These are phyloP conservation scores for Elaphomyces granulatus DNA, from an alignment of 495 filamentous ascomycete genomes.

Conservation along the genomic window DNA sequence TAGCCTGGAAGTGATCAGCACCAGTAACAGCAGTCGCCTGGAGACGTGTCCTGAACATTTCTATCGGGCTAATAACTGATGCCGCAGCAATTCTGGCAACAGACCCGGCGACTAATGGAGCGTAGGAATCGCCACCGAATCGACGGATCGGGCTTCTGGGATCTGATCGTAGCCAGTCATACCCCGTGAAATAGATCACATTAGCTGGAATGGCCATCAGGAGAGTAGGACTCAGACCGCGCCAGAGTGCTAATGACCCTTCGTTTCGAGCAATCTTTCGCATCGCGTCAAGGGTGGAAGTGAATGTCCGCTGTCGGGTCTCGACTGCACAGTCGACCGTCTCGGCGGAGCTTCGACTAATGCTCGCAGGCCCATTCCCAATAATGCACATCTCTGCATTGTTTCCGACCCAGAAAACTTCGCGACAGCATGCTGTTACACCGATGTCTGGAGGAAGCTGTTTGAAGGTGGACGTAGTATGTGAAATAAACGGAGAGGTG, in stretches of 20 bases:
- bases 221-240: constrained; percentile 80
- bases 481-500: constrained; percentile 27
- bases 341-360: constrained; percentile 19
- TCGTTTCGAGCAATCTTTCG: constrained; percentile 95
- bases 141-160: constrained; percentile 50
- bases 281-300: constrained; percentile 80
- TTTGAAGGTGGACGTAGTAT: constrained; percentile 43
- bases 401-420: constrained; percentile 93
- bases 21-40: constrained; percentile 52
- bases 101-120: constrained; percentile 67
- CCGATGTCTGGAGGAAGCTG: constrained; percentile 63
- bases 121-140: constrained; percentile 46
- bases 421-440: constrained; percentile 87
- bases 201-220: constrained; percentile 91
- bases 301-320: constrained; percentile 65
- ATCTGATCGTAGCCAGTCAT: constrained; percentile 77
- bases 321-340: constrained; percentile 69
- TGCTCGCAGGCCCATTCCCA: constrained; percentile 26
- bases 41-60: constrained; percentile 88
- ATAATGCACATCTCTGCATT: constrained; percentile 68
- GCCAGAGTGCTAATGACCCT: constrained; percentile 75
- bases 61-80: constrained; percentile 72
- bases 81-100: constrained; percentile 68
- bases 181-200: constrained; percentile 98
- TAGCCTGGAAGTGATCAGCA: constrained; percentile 54